Evolutionary conservation across 768 basidiomycete genomes (phyloP).

Genomic region (Nidularia pulvinata): DNA sequence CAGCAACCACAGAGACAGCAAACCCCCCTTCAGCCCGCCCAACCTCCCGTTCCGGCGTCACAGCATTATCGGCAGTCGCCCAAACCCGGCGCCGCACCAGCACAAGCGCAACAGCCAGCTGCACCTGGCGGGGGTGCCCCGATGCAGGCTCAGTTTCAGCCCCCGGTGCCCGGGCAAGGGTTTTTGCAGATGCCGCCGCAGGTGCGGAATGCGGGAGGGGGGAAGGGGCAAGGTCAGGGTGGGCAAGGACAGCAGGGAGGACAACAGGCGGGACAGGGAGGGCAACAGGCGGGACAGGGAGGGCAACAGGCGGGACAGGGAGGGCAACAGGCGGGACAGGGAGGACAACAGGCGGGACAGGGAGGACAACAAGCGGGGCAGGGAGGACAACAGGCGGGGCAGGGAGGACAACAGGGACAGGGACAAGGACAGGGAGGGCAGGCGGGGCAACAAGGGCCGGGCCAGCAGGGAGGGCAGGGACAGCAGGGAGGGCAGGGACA

Average conservation of each 20-base stretch:
- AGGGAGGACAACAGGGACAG: constrained; percentile 11
- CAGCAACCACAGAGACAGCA: constrained; percentile 15
- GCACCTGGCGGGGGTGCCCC: neutral
- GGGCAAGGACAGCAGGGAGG: constrained; percentile 5
- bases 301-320: constrained; percentile 24
- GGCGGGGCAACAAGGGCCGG: constrained; percentile 3
- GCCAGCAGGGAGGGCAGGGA: constrained; percentile 1
- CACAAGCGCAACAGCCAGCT: no score
- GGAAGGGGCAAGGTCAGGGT: neutral
- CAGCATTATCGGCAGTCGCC: neutral
- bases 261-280: constrained; percentile 8
- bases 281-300: constrained; percentile 10
- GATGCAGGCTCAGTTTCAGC: neutral
- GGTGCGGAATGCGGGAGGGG: no score
- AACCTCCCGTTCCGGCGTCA: neutral
- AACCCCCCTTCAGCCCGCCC: constrained; percentile 13
- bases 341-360: constrained; percentile 9
- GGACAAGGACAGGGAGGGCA: constrained; percentile 9
- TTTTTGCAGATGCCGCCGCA: no score
- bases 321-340: constrained; percentile 14
- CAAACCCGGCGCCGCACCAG: neutral
- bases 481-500: constrained; percentile 10
- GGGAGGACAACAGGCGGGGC: constrained; percentile 11
- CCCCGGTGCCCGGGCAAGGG: neutral
- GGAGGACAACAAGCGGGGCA: constrained; percentile 7